A percentile compares a stretch with the other conserved stretches of the same genome.
These are phyloP conservation scores for Nemania sp. DNA, from an alignment of 2,329 filamentous ascomycete genomes.

Conservation along the genomic window DNA sequence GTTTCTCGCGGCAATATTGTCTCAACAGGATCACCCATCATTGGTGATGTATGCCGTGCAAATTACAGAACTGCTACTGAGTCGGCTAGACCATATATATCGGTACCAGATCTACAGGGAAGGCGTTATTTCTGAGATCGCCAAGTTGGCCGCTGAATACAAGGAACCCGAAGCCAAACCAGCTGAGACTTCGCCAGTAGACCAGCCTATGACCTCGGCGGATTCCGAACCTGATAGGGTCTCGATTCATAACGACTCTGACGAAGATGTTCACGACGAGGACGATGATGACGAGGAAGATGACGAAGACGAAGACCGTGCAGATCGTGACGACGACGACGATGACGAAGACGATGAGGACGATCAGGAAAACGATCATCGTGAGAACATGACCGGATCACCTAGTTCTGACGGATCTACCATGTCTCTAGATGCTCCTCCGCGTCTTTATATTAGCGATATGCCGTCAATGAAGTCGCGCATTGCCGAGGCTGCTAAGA, in stretches of 20 bases:
- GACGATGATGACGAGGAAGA: conserved; percentile 31
- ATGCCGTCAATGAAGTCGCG: conserved; percentile 73
- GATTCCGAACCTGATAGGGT: conserved; percentile 54
- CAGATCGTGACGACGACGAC: conserved; percentile 62
- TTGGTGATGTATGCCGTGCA: conserved; percentile 89
- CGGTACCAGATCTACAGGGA: conserved; percentile 97
- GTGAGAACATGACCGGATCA: conserved; percentile 72
- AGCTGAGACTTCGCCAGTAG: conserved; percentile 48
- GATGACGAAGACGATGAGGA: conserved; percentile 66
- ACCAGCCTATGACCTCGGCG: conserved; percentile 49
- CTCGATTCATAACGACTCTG: conserved; percentile 61
- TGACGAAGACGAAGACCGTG: conserved; percentile 58
- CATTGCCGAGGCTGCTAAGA: conserved; percentile 81
- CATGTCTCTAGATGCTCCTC: conserved; percentile 70
- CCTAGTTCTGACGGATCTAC: conserved; percentile 76
- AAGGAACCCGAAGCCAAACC: conserved; percentile 51
- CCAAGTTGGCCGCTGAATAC: conserved; percentile 75
- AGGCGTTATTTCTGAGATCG: conserved; percentile 92
- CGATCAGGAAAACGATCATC: conserved; percentile 60
- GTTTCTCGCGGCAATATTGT: conserved; percentile 92
- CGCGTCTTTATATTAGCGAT: conserved; percentile 61
- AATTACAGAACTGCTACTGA: conserved; percentile 87
- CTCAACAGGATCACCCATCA: conserved; percentile 91
- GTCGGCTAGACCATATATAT: conserved; percentile 87
- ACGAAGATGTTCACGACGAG: conserved; percentile 52